These are phyloP conservation scores for Pythium apleroticum DNA, from an alignment of 352 stramenopile species.

Conservation along the genomic window DNA sequence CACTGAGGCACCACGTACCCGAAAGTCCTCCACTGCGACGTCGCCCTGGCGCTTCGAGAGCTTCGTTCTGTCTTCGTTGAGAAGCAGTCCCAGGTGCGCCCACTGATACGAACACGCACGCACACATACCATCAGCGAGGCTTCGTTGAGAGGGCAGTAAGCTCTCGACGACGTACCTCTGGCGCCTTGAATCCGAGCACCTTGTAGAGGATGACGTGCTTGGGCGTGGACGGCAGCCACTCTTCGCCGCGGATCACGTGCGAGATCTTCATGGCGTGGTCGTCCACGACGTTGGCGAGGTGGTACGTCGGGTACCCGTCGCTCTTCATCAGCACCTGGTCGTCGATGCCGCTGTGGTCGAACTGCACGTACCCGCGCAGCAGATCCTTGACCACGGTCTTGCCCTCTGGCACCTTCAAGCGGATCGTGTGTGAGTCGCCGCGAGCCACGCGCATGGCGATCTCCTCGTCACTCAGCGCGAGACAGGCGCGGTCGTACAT, in stretches of 20 bases:
- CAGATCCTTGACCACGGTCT: conserved; percentile 94
- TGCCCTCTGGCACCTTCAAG: conserved; percentile 93
- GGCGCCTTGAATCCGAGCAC: conserved; percentile 76
- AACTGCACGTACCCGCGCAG: conserved; percentile 94
- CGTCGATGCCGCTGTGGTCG: conserved; percentile 85
- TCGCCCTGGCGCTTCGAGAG: conserved; percentile 98
- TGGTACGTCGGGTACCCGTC: conserved; percentile 94
- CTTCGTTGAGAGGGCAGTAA: too few relatives aligned
- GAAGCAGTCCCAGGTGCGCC: conserved; percentile 91
- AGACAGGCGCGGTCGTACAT: conserved; percentile 98
- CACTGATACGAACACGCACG: conserved; percentile 50
- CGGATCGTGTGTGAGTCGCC: conserved; percentile 92
- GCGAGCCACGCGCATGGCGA: conserved; percentile 85
- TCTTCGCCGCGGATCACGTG: conserved; percentile 97
- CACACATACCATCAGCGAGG: too few relatives aligned
- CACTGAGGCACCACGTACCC: conserved; percentile 39
- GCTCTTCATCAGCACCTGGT: conserved; percentile 93
- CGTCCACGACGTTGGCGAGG: conserved; percentile 94
- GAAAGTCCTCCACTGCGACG: conserved; percentile 96
- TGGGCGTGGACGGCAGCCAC: conserved; percentile 91
- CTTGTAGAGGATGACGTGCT: conserved; percentile 91
- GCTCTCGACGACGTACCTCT: conserved; percentile 34
- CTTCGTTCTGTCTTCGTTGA: conserved; percentile 98
- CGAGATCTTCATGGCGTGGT: conserved; percentile 96
- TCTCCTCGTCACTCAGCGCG: conserved; percentile 86